These are phyloP conservation scores for Globisporangium paddicum DNA, from an alignment of 352 stramenopile species.

Conservation along the genomic window DNA sequence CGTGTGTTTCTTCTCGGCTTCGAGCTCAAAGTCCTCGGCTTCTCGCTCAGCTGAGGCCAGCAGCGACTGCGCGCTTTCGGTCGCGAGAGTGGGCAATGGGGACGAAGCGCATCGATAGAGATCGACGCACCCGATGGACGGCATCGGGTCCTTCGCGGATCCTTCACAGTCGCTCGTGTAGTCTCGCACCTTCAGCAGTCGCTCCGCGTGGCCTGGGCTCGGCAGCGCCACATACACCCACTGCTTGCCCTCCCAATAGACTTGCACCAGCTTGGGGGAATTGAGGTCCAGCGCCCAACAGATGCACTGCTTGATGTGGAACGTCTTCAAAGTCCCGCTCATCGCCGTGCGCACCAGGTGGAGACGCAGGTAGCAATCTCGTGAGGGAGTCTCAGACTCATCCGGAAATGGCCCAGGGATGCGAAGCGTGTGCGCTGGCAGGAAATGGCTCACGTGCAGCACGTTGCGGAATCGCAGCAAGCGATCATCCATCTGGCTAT, in stretches of 20 bases:
- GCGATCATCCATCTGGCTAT: constrained; percentile 1
- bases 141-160: constrained; percentile 45
- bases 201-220: constrained; percentile 24
- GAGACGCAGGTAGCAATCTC: constrained; percentile 48
- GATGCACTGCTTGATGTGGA: constrained; percentile 77
- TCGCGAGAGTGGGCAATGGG: not conserved
- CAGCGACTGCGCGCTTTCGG: not conserved
- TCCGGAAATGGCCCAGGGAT: constrained; percentile 44
- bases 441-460: constrained; percentile 58
- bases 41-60: not conserved
- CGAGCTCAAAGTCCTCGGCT: constrained; percentile 4
- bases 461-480: constrained; percentile 39
- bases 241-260: constrained; percentile 49
- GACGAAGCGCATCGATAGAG: constrained; percentile 32
- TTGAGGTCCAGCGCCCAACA: constrained; percentile 41
- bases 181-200: constrained; percentile 32
- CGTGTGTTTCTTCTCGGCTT: constrained; percentile 3
- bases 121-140: constrained; percentile 59
- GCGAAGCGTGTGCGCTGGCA: constrained; percentile 41
- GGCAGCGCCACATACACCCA: constrained; percentile 52
- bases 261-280: constrained; percentile 31
- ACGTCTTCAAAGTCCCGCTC: constrained; percentile 42
- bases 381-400: constrained; percentile 37
- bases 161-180: constrained; percentile 29
- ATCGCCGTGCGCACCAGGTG: constrained; percentile 45